Evolutionary conservation across 108 stramenopile species (phyloP), one percentile per base, ranked within the genome.

Genomic region (Pseudonitzschia multiseries): DNA sequence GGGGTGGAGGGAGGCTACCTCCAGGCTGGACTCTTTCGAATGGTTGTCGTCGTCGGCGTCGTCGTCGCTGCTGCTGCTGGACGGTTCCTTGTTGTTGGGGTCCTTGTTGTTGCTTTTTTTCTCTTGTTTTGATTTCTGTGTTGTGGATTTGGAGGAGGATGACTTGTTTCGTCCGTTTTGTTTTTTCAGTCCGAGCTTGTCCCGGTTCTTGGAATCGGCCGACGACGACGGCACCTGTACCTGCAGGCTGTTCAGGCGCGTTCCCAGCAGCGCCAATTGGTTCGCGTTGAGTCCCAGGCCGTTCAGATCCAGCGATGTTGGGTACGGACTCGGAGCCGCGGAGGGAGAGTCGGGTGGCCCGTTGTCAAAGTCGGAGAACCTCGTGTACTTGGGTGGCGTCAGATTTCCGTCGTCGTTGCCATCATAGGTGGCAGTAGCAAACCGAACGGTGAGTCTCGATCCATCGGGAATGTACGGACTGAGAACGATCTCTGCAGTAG

Each of bases 381-480:
- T 44, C 13, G 52, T 36, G 24, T 65, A 54, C n/a, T 65, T 66
- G 15, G 73, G 53, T 62, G 68, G 46, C 12, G 81, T 67, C 18
- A 65, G n/a, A 12, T 68, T 68, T n/a, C 78, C 79, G 62, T 60
- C 57, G 15, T 75, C 67, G 41, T 78, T 75, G 18, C 40, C 48
- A 6, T 60, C 57, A 13, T 75, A 62, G 41, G 75, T 75, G 18
- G 41, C 48, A 6, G 80, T 84, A 22, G 79, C 76, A 68, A 90
- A 94, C 50, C 81, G 82, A 44, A 94, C 73, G 12, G 88, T 46
- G 65, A 94, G 88, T 15, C 73, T 54, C 13, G 93, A 89, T 50
- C 89, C 89, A 73, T 86, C 82, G 5, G 93, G 93, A 65, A 94
- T 89, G 60, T 82, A 91, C 29, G 93, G 87, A 40, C 79, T 86